Evolutionary conservation across 345 rosid genomes (phyloP).

Genomic region (Brassica juncea): DNA sequence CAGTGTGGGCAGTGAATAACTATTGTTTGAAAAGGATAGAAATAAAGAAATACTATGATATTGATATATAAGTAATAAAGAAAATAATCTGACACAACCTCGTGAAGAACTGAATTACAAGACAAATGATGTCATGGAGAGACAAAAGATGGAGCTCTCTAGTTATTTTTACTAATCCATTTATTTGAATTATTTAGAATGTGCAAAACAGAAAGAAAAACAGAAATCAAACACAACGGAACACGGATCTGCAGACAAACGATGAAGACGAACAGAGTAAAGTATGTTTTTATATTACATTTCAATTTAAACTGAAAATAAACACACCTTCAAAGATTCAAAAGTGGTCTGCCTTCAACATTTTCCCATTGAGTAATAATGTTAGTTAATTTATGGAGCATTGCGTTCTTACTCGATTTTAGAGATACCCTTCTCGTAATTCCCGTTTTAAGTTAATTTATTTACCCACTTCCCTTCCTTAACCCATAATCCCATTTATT

Average conservation of each 20-base stretch:
- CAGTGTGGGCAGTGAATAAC: slow-evolving; percentile 36
- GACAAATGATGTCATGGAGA: slow-evolving; percentile 80
- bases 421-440: slow-evolving; percentile 41
- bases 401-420: slow-evolving; percentile 43
- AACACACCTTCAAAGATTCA: slow-evolving; percentile 37
- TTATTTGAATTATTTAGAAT: slow-evolving; percentile 14
- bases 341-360: slow-evolving; percentile 29
- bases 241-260: slow-evolving; percentile 45
- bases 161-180: slow-evolving; percentile 17
- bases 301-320: slow-evolving; percentile 2
- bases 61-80: neutral
- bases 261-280: slow-evolving; percentile 39
- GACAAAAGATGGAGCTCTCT: slow-evolving; percentile 48
- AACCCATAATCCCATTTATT: slow-evolving; percentile 35
- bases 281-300: neutral
- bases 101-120: slow-evolving; percentile 78
- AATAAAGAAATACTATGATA: slow-evolving; percentile 4
- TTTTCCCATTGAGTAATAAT: slow-evolving; percentile 8
- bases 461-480: slow-evolving; percentile 19
- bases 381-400: slow-evolving; percentile 37
- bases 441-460: slow-evolving; percentile 30
- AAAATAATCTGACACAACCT: slow-evolving; percentile 76
- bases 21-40: slow-evolving; percentile 38
- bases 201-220: slow-evolving; percentile 12
- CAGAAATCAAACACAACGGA: slow-evolving; percentile 36